These are phyloP conservation scores for Priceomyces haplophilus DNA, from an alignment of 805 yeast genomes.

Conservation along the genomic window DNA sequence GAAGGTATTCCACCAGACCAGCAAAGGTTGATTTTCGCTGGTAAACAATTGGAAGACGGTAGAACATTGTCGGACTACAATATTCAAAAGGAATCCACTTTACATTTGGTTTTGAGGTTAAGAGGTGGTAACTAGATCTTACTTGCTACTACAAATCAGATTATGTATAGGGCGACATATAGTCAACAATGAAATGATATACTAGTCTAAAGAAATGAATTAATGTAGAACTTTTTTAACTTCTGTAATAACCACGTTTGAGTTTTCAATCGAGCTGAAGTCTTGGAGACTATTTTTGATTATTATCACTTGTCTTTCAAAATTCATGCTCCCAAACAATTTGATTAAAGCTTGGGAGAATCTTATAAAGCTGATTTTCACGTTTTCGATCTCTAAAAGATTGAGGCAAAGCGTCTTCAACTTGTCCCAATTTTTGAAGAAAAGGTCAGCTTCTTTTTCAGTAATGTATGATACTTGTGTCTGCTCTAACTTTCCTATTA, in stretches of 20 bases:
- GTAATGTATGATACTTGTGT: slow-evolving; percentile 6
- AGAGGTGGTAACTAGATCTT: slow-evolving; percentile 72
- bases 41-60: slow-evolving; percentile 97
- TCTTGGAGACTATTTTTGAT: slow-evolving; percentile 13
- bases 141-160: not conserved
- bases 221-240: slow-evolving; percentile 12
- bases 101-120: slow-evolving; percentile 92
- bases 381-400: slow-evolving; percentile 52
- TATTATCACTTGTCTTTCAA: slow-evolving; percentile 9
- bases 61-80: slow-evolving; percentile 96
- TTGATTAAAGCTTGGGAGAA: slow-evolving; percentile 21
- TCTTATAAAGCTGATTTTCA: slow-evolving; percentile 49
- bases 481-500: slow-evolving; percentile 12
- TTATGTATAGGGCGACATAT: not conserved
- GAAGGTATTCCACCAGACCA: slow-evolving; percentile 66
- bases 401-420: slow-evolving; percentile 29
- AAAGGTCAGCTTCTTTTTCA: slow-evolving; percentile 5
- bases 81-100: slow-evolving; percentile 95
- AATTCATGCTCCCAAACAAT: slow-evolving; percentile 14
- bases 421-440: slow-evolving; percentile 26
- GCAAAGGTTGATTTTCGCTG: slow-evolving; percentile 96
- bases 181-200: slow-evolving; percentile 1
- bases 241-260: slow-evolving; percentile 47
- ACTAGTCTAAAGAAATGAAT: slow-evolving; percentile 3
- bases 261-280: slow-evolving; percentile 32